These are phyloP conservation scores for Gossypium australe DNA, from an alignment of 345 rosid species.

Conservation along the genomic window DNA sequence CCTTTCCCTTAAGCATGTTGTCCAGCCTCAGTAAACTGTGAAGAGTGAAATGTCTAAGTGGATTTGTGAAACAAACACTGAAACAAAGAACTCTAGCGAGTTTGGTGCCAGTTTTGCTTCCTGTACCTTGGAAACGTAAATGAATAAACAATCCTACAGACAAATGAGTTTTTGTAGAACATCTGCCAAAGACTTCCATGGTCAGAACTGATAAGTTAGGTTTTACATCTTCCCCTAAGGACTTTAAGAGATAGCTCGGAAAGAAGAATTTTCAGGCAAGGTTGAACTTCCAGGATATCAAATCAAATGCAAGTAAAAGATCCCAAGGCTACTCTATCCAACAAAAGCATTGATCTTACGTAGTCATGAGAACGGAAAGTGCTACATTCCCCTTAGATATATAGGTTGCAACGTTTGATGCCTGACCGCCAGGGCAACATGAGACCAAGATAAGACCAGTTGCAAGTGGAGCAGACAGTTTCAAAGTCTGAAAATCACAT, in stretches of 20 bases:
- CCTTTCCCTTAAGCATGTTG: neutral
- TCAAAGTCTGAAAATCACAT: conserved; percentile 49
- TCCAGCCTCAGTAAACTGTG: neutral
- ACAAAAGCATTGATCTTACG: conserved; percentile 41
- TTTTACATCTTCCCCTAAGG: neutral
- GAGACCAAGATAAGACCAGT: conserved; percentile 95
- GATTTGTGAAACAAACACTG: neutral
- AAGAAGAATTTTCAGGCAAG: neutral
- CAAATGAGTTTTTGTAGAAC: neutral
- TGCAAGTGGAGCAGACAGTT: conserved; percentile 94
- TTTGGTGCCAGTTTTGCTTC: neutral
- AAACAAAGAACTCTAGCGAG: neutral
- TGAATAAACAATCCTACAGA: neutral
- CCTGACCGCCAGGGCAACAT: conserved; percentile 99
- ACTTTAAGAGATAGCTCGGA: neutral
- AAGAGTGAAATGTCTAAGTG: neutral
- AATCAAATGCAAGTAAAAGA: neutral
- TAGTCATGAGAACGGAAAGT: conserved; percentile 97
- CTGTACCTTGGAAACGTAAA: neutral
- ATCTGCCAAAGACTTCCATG: neutral
- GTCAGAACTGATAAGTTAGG: neutral
- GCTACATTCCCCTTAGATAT: conserved; percentile 96
- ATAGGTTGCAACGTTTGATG: conserved; percentile 93
- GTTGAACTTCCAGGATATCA: neutral
- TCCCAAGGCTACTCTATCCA: conserved; percentile 1